Conservation (phyloP, 148 eudicot genomes). For the Dysphania ambrosioides region DNA sequence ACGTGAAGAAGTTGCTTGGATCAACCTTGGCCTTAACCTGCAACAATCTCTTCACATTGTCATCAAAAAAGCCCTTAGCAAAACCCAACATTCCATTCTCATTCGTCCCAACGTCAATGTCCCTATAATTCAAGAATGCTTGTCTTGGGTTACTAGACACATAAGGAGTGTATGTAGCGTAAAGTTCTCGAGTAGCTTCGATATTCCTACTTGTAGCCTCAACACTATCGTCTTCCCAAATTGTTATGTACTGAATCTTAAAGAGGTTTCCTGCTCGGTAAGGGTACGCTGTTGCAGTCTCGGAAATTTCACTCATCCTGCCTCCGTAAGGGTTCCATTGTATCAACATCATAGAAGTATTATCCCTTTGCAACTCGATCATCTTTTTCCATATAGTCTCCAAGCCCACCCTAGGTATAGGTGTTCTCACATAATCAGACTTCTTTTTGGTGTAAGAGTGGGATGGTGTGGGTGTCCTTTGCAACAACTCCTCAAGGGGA, state of each 20-base stretch:
- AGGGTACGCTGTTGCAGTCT: slow-evolving; percentile 33
- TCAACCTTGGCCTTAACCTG: slow-evolving; percentile 37
- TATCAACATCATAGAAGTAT: slow-evolving; percentile 17
- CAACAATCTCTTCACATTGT: slow-evolving; percentile 28
- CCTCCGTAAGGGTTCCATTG: slow-evolving; percentile 43
- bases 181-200: slow-evolving; percentile 21
- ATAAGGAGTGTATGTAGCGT: slow-evolving; percentile 29
- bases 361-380: slow-evolving; percentile 19
- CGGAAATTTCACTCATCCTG: slow-evolving; percentile 33
- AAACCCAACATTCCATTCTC: slow-evolving; percentile 20
- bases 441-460: slow-evolving; percentile 24
- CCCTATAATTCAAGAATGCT: slow-evolving; percentile 41
- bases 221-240: slow-evolving; percentile 30
- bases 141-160: slow-evolving; percentile 35
- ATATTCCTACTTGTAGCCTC: slow-evolving; percentile 12
- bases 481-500: slow-evolving; percentile 22
- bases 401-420: slow-evolving; percentile 27
- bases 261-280: slow-evolving; percentile 39
- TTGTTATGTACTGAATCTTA: slow-evolving; percentile 27
- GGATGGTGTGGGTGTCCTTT: slow-evolving; percentile 21
- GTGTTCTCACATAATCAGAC: slow-evolving; percentile 31
- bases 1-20: slow-evolving; percentile 32
- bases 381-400: slow-evolving; percentile 36
- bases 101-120: slow-evolving; percentile 35
- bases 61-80: slow-evolving; percentile 36